Conservation (phyloP, 2,329 filamentous ascomycete species). For the Xylariaceae sp. region DNA sequence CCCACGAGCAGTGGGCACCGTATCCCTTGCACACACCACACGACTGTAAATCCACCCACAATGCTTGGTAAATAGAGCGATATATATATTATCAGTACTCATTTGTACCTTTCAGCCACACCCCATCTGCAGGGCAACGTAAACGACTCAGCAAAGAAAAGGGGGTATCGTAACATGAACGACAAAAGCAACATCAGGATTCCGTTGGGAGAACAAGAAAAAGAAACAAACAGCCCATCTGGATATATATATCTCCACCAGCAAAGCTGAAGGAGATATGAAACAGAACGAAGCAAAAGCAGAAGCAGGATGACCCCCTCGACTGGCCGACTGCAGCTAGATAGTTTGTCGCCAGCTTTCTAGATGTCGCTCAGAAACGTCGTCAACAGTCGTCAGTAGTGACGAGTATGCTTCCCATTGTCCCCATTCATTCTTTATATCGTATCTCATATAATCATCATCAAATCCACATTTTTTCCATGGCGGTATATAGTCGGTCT, state of each 20-base stretch:
- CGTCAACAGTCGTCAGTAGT: neutral
- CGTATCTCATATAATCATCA: neutral
- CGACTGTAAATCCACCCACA: no score
- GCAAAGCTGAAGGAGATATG: neutral
- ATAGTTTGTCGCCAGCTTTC: neutral
- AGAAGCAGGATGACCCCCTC: neutral
- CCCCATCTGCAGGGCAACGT: no score
- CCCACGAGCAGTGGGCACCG: no score
- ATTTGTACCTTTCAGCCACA: no score
- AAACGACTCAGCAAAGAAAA: no score
- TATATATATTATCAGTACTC: no score
- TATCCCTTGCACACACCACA: no score
- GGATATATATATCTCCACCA: neutral
- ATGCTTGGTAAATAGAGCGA: no score
- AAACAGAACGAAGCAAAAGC: neutral
- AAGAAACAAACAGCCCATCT: neutral
- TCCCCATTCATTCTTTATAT: no score
- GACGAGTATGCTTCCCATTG: no score
- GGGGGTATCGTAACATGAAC: no score
- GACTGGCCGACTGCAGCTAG: neutral
- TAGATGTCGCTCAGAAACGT: neutral
- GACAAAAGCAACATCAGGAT: neutral
- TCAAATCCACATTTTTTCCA: slow-evolving; percentile 4
- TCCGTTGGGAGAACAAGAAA: neutral
- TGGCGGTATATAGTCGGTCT: no score